A percentile compares a stretch with the other conserved stretches of the same genome.
phyloP scores from a whole-genome alignment of 2,329 filamentous ascomycete species.

The Nemania sp. region DNA sequence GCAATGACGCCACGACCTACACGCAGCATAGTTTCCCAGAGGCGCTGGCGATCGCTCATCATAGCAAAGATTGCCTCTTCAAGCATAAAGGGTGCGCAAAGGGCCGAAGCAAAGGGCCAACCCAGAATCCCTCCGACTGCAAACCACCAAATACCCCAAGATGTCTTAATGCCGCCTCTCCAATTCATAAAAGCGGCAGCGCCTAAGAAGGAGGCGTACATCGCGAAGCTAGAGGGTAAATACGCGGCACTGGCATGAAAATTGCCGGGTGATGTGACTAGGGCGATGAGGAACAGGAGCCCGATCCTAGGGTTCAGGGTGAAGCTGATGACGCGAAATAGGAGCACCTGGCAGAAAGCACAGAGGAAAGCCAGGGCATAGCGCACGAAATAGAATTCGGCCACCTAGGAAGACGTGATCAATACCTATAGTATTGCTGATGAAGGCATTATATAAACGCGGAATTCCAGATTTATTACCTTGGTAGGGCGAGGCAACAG shows the following conservation, averaged over 20 bases:
- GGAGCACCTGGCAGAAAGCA: slow-evolving; percentile 77
- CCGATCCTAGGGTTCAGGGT: slow-evolving; percentile 83
- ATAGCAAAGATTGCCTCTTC: slow-evolving; percentile 70
- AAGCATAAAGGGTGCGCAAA: slow-evolving; percentile 77
- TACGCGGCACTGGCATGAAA: slow-evolving; percentile 89
- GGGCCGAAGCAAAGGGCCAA: slow-evolving; percentile 89
- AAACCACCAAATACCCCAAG: slow-evolving; percentile 87
- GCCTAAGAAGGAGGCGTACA: slow-evolving; percentile 90
- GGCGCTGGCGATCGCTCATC: slow-evolving; percentile 58
- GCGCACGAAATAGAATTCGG: slow-evolving; percentile 88
- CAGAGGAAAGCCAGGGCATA: slow-evolving; percentile 74
- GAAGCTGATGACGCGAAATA: slow-evolving; percentile 77
- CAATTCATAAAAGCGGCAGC: slow-evolving; percentile 90
- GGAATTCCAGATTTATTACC: no score
- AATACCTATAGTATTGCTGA: slow-evolving; percentile 6
- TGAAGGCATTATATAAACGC: not conserved
- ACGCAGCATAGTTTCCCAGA: slow-evolving; percentile 62
- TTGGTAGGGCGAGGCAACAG: slow-evolving; percentile 65
- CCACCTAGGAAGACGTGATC: slow-evolving; percentile 46
- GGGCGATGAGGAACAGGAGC: slow-evolving; percentile 78
- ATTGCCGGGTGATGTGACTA: slow-evolving; percentile 82
- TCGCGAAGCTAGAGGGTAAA: slow-evolving; percentile 92
- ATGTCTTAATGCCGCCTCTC: slow-evolving; percentile 76
- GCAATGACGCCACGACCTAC: slow-evolving; percentile 69
- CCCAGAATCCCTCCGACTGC: slow-evolving; percentile 82